phyloP scores from a whole-genome alignment of 164 flowering plant genomes.

The Hamamelis virginiana region DNA sequence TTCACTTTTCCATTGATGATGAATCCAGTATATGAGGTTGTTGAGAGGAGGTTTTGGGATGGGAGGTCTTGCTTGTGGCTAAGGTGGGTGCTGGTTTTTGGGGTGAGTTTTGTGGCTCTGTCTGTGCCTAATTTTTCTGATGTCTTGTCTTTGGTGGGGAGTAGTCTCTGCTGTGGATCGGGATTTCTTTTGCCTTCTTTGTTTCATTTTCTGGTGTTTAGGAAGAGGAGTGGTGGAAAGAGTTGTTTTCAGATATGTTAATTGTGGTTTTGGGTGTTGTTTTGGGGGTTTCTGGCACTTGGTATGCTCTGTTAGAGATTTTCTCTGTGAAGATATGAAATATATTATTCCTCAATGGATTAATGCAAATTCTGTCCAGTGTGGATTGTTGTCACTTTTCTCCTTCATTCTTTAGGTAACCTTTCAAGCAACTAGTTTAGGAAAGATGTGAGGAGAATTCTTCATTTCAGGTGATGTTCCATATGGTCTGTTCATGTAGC shows the following conservation, averaged over 20 bases:
- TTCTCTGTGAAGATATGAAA: slow-evolving; percentile 34
- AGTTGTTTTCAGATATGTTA: slow-evolving; percentile 29
- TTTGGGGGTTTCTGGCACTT: slow-evolving; percentile 59
- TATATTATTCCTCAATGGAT: too few relatives aligned
- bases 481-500: too few relatives aligned
- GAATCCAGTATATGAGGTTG: slow-evolving; percentile 86
- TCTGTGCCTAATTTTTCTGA: slow-evolving; percentile 83
- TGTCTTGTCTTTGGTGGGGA: slow-evolving; percentile 82
- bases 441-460: too few relatives aligned
- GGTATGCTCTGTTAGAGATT: slow-evolving; percentile 46
- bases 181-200: slow-evolving; percentile 81
- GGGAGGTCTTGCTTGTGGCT: slow-evolving; percentile 58
- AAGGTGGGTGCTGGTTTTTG: slow-evolving; percentile 69
- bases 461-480: too few relatives aligned
- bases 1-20: slow-evolving; percentile 84
- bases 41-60: slow-evolving; percentile 56
- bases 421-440: too few relatives aligned
- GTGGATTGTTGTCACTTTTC: too few relatives aligned
- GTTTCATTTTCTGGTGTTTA: slow-evolving; percentile 65
- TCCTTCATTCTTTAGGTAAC: too few relatives aligned
- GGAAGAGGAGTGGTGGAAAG: slow-evolving; percentile 43
- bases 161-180: slow-evolving; percentile 58
- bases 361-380: too few relatives aligned
- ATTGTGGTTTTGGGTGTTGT: slow-evolving; percentile 48
- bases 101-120: slow-evolving; percentile 61